Conservation (phyloP, 2,329 filamentous ascomycete genomes). For the Fusarium oxysporum region DNA sequence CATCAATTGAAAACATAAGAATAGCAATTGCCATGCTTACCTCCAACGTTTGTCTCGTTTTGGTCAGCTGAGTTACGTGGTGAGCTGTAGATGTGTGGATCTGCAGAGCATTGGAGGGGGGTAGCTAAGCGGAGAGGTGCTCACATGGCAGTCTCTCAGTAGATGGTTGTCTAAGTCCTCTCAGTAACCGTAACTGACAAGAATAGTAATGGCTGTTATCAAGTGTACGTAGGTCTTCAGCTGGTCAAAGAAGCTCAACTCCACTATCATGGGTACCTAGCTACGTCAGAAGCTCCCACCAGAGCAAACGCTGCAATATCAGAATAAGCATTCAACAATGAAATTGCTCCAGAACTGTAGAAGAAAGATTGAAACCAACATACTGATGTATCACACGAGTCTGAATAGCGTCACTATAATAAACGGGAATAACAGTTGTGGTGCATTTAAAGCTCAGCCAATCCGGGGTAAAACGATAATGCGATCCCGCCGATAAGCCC, state of each 20-base stretch:
- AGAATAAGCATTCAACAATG: background rate
- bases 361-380: background rate
- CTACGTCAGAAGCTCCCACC: conserved; percentile 13
- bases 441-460: conserved; percentile 5
- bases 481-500: conserved; percentile 48
- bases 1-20: conserved; percentile 17
- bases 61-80: conserved; percentile 7
- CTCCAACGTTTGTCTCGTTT: background rate
- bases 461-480: conserved; percentile 48
- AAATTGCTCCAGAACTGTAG: background rate
- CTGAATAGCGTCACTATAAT: background rate
- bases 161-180: background rate
- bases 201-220: conserved; percentile 8
- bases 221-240: background rate
- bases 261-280: conserved; percentile 12
- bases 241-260: background rate
- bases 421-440: background rate
- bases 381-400: background rate
- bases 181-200: background rate
- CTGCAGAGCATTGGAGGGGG: conserved; percentile 3
- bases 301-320: background rate
- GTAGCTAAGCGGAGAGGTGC: conserved; percentile 2
- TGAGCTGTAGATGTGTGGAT: conserved; percentile 7
- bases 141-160: conserved; percentile 1
- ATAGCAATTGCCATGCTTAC: conserved; percentile 18